These are phyloP conservation scores for Conringia planisiliqua DNA, from an alignment of 345 rosid genomes.

Conservation along the genomic window DNA sequence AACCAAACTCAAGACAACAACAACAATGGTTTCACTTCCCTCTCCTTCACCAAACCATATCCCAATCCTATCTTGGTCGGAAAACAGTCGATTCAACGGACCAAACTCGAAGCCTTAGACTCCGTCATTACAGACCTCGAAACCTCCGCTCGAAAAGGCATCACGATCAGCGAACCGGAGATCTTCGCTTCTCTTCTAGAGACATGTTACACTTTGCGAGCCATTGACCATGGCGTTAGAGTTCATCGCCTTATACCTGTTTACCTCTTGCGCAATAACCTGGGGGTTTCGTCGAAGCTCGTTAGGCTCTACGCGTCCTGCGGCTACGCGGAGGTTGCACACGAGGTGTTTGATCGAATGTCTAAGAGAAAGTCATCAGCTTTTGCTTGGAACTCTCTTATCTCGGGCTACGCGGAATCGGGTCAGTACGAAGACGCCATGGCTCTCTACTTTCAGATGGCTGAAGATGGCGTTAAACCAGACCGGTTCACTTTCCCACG, in stretches of 20 bases:
- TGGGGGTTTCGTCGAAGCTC: conserved; percentile 60
- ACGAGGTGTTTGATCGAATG: conserved; percentile 83
- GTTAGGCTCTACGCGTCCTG: conserved; percentile 48
- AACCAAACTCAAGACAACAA: conserved; percentile 15
- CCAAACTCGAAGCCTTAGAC: conserved; percentile 61
- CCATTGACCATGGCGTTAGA: conserved; percentile 53
- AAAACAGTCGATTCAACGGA: conserved; percentile 32
- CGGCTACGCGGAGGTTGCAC: conserved; percentile 59
- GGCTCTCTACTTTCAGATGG: conserved; percentile 90
- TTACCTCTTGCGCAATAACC: conserved; percentile 45
- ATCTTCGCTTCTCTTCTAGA: conserved; percentile 69
- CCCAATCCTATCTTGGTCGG: conserved; percentile 54
- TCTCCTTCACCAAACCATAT: conserved; percentile 43
- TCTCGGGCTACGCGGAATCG: conserved; percentile 66
- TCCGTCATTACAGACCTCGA: conserved; percentile 55
- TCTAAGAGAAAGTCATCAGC: conserved; percentile 45
- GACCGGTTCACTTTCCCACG: conserved; percentile 82
- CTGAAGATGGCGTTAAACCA: conserved; percentile 72
- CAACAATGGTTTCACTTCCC: conserved; percentile 25
- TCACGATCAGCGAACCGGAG: conserved; percentile 50
- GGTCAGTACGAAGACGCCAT: conserved; percentile 74
- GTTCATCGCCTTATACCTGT: conserved; percentile 59
- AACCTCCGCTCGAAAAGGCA: conserved; percentile 48
- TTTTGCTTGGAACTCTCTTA: conserved; percentile 87
- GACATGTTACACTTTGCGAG: conserved; percentile 54